Conservation (phyloP, 1,284 basidiomycete genomes). For the Cryptococcus maquisensis region DNA sequence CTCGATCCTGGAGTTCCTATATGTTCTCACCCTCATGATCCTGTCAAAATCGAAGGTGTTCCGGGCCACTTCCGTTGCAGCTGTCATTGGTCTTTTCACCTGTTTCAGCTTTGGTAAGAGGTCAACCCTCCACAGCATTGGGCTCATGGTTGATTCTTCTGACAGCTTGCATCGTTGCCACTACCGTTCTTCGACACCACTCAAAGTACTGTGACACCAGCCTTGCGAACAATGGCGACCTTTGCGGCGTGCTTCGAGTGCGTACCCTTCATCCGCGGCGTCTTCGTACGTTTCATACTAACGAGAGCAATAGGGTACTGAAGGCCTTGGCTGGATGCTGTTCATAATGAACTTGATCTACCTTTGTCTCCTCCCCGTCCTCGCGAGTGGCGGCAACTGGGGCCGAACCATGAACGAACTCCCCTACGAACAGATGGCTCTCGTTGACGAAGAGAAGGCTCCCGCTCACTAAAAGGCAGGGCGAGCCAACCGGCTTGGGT, state of each 20-base stretch:
- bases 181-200: conserved; percentile 22
- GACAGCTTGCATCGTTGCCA: conserved; percentile 20
- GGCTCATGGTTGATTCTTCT: not conserved
- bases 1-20: conserved; percentile 23
- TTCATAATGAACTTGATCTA: conserved; percentile 27
- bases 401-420: conserved; percentile 17
- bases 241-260: conserved; percentile 26
- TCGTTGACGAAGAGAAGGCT: conserved; percentile 9
- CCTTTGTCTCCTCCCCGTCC: conserved; percentile 17
- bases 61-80: conserved; percentile 17
- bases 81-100: conserved; percentile 18
- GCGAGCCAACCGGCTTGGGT: not conserved
- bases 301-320: conserved; percentile 13
- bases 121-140: not conserved
- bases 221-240: conserved; percentile 17
- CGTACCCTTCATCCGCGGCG: not conserved
- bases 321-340: conserved; percentile 24
- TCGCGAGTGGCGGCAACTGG: conserved; percentile 15
- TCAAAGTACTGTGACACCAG: conserved; percentile 18
- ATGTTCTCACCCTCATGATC: conserved; percentile 14
- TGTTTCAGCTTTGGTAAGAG: conserved; percentile 24
- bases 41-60: conserved; percentile 1
- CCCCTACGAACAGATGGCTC: conserved; percentile 13
- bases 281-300: conserved; percentile 1
- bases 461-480: conserved; percentile 13